Evolutionary conservation across 306 rosid genomes (phyloP), one percentile per base, ranked within the genome.

Genomic region (Dicorynia guianensis): DNA sequence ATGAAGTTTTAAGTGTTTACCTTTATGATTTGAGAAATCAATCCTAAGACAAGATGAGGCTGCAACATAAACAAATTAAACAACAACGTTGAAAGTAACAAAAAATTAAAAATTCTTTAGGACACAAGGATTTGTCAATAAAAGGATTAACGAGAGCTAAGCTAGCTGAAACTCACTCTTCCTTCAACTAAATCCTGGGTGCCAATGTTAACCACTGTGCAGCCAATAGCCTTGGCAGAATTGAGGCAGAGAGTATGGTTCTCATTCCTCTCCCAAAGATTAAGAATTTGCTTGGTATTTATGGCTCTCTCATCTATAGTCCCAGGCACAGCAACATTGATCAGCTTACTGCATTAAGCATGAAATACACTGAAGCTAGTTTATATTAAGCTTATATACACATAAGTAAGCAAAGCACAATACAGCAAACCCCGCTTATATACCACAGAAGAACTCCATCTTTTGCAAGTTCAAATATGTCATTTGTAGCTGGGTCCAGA

Each of bases 171-270:
- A 87, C 99, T 71, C 75, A 96, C 99, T 76, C 96, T 85, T 89
- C 93, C 98, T 87, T 96, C 99, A 72, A 96, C 82, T 52, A 96
- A 86, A 84, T 96, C 99, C 81, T 92, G 97, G 6, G 90, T 71
- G 14, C 99, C 99, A 34, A 96, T 96, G 82, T 96, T 96, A 49
- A 96, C 99, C 61, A 96, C 98, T 0, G 96, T 96, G 86, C 99
- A 96, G 82, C 99, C 99, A 67, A 96, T 96, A 19, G 99, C 99
- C 97, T 92, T 96, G 48, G 99, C 98, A 60, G 99, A 96, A 88
- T 96, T 96, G 75, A 96, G 96, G 84, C 99, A 92, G 34, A 96
- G 91, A 56, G 96, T 96, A 69, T 96, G 99, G 71, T 96, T 96
- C 76, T 96, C 99, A 81, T 92, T 96, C 85, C 91, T 89, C 81